Evolutionary conservation across 805 yeast genomes (phyloP).

Genomic region (Kodamaea leandrae): DNA sequence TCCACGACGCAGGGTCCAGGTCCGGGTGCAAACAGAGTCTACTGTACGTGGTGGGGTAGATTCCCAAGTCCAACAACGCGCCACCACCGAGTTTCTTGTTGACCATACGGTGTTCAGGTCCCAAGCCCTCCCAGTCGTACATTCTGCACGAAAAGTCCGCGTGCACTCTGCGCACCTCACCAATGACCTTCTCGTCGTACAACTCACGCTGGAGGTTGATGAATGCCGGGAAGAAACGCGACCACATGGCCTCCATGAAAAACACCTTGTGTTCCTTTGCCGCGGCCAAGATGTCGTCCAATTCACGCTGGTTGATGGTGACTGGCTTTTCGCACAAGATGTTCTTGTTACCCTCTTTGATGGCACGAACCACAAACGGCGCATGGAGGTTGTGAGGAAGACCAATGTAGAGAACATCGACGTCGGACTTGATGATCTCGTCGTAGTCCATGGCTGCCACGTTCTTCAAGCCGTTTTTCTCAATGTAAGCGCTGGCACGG

Average conservation of each 20-base stretch:
- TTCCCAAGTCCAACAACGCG: slow-evolving; percentile 53
- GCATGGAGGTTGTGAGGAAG: slow-evolving; percentile 54
- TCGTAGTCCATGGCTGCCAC: slow-evolving; percentile 34
- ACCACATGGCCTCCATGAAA: slow-evolving; percentile 62
- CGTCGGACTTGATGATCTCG: slow-evolving; percentile 42
- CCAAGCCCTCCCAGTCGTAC: slow-evolving; percentile 19
- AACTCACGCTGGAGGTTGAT: slow-evolving; percentile 32
- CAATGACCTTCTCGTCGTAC: slow-evolving; percentile 42
- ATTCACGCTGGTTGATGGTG: slow-evolving; percentile 46
- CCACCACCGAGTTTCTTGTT: slow-evolving; percentile 49
- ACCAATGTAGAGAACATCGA: slow-evolving; percentile 53
- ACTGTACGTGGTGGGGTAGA: slow-evolving; percentile 47
- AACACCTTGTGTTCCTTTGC: slow-evolving; percentile 45
- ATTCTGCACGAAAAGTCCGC: slow-evolving; percentile 43
- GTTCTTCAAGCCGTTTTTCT: slow-evolving; percentile 5
- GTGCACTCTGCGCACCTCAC: slow-evolving; percentile 43
- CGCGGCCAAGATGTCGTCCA: slow-evolving; percentile 37
- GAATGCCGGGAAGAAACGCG: slow-evolving; percentile 49
- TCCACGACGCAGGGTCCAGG: slow-evolving; percentile 12
- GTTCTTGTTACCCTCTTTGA: slow-evolving; percentile 47
- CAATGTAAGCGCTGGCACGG: slow-evolving; percentile 36
- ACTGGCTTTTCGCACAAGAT: slow-evolving; percentile 57
- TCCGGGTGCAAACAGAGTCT: slow-evolving; percentile 19
- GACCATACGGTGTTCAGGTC: slow-evolving; percentile 41
- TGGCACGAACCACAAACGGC: slow-evolving; percentile 42